Percentiles rank a stretch among this genome's conserved stretches.
Evolutionary conservation across 1,284 basidiomycete species (phyloP).

Genomic region (Fomes fomentarius): DNA sequence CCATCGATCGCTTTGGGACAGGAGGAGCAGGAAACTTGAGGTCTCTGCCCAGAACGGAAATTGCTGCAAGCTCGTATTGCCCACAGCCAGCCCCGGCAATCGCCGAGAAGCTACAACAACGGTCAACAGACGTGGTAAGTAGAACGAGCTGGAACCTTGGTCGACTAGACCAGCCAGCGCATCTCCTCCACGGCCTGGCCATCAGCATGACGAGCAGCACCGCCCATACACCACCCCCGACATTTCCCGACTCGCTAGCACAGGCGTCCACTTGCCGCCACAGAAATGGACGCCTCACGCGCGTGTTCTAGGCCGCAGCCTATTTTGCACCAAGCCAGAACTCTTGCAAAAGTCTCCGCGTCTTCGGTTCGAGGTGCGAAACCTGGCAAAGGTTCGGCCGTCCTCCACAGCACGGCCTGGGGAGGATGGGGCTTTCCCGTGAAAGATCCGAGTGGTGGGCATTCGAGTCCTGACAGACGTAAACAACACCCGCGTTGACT

Average conservation of each 20-base stretch:
- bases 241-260: conserved; percentile 10
- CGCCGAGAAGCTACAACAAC: conserved; percentile 25
- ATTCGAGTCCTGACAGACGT: conserved; percentile 11
- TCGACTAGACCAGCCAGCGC: conserved; percentile 5
- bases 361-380: conserved; percentile 4
- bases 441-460: conserved; percentile 3
- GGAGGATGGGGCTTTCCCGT: conserved; percentile 4
- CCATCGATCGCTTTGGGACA: conserved; percentile 28
- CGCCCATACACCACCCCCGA: conserved; percentile 7
- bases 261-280: no score
- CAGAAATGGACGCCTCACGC: no score
- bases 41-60: conserved; percentile 28
- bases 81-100: conserved; percentile 23
- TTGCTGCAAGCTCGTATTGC: conserved; percentile 14
- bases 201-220: no score
- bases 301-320: not conserved
- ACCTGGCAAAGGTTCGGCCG: conserved; percentile 7
- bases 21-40: conserved; percentile 27
- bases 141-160: conserved; percentile 22
- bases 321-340: conserved; percentile 1
- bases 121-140: conserved; percentile 16
- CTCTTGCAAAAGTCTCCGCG: conserved; percentile 9
- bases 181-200: no score
- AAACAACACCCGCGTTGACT: conserved; percentile 9
- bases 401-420: not conserved